phyloP scores from a whole-genome alignment of 2,329 filamentous ascomycete species.

The Cordyceps tenuipes region DNA sequence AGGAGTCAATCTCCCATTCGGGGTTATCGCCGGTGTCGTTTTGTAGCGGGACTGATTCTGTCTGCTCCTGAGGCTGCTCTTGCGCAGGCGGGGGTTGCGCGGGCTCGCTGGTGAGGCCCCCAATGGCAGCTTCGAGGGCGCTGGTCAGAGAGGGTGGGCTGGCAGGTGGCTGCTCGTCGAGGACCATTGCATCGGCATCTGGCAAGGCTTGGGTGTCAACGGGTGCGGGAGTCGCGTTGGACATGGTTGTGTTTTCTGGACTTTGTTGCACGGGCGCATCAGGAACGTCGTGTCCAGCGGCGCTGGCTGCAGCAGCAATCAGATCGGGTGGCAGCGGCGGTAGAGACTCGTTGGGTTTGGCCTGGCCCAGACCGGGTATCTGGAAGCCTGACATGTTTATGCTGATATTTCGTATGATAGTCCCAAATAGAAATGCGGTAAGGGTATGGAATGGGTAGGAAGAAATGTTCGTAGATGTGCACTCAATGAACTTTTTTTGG shows the following conservation, averaged over 20 bases:
- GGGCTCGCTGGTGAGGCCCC: conserved; percentile 23
- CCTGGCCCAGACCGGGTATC: conserved; percentile 35
- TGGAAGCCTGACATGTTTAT: conserved; percentile 33
- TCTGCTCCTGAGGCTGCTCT: not conserved
- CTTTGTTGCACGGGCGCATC: conserved; percentile 12
- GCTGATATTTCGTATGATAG: not conserved
- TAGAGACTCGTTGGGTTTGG: conserved; percentile 33
- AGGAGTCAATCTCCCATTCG: conserved; percentile 81
- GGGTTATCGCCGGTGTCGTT: conserved; percentile 41
- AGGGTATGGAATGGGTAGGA: not conserved
- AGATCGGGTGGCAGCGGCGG: conserved; percentile 30
- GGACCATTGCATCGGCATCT: conserved; percentile 27
- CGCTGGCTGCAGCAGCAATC: conserved; percentile 22
- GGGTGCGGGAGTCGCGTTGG: not conserved
- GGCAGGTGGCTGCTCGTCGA: conserved; percentile 24
- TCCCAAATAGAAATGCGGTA: not conserved
- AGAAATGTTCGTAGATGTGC: not conserved
- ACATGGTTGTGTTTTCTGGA: not conserved
- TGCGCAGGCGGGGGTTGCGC: conserved; percentile 9
- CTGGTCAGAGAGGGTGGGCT: conserved; percentile 31
- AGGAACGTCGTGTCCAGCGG: conserved; percentile 18
- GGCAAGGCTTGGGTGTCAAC: not conserved
- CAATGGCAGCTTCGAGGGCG: conserved; percentile 37
- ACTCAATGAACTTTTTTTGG: not conserved
- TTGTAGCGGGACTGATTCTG: conserved; percentile 18